Percentiles rank a stretch among this genome's conserved stretches.
Evolutionary conservation across 2,329 filamentous ascomycete genomes (phyloP).

Genomic region (Penicillium sp.): DNA sequence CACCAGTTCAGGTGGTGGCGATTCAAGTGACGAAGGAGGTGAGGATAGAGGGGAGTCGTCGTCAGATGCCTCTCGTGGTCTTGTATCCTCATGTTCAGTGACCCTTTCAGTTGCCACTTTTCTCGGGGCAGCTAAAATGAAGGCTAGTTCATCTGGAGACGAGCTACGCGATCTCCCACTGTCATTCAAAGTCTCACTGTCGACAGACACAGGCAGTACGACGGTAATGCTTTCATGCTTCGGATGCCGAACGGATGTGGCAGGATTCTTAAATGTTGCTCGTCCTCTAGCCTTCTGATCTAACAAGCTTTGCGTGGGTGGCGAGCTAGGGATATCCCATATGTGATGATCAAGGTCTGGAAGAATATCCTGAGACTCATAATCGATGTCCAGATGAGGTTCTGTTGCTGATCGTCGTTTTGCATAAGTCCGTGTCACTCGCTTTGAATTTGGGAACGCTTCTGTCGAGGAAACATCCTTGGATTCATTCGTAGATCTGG

Average conservation of each 20-base stretch:
- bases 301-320: constrained; percentile 2
- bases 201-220: too few species aligned
- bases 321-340: constrained; percentile 25
- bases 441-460: constrained; percentile 10
- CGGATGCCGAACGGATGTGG: too few species aligned
- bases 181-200: background rate
- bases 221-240: too few species aligned
- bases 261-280: background rate
- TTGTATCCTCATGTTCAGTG: constrained; percentile 1
- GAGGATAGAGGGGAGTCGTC: constrained; percentile 35
- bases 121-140: constrained; percentile 20
- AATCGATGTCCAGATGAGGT: background rate
- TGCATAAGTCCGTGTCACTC: constrained; percentile 9
- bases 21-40: constrained; percentile 26
- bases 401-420: constrained; percentile 9
- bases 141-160: constrained; percentile 35
- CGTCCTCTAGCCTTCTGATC: constrained; percentile 2
- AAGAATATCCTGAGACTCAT: background rate
- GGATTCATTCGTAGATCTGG: background rate
- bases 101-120: constrained; percentile 2
- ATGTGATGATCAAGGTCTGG: constrained; percentile 14
- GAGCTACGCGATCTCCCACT: constrained; percentile 16
- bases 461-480: constrained; percentile 1
- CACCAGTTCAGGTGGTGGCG: constrained; percentile 7
- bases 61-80: constrained; percentile 9